These are phyloP conservation scores for Moringa oleifera DNA, from an alignment of 345 rosid species.

Conservation along the genomic window DNA sequence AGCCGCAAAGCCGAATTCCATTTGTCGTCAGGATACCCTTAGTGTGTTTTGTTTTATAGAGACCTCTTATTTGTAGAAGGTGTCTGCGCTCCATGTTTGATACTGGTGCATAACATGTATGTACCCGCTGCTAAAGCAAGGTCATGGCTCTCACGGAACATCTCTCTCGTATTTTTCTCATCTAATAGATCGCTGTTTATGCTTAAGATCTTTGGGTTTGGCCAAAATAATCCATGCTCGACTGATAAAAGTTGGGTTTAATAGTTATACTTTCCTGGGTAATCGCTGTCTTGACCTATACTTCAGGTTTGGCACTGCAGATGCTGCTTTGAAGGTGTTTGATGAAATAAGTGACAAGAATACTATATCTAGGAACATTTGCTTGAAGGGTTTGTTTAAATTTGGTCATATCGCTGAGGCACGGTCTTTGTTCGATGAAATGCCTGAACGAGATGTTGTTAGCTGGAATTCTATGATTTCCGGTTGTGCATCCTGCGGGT, in stretches of 20 bases:
- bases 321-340: slow-evolving; percentile 38
- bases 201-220: slow-evolving; percentile 25
- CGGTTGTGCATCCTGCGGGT: slow-evolving; percentile 42
- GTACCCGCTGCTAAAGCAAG: slow-evolving; percentile 37
- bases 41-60: not conserved
- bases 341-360: slow-evolving; percentile 43
- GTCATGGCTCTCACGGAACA: slow-evolving; percentile 28
- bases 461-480: slow-evolving; percentile 69
- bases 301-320: slow-evolving; percentile 31
- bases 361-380: slow-evolving; percentile 60
- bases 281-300: slow-evolving; percentile 69
- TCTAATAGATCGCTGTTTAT: slow-evolving; percentile 43
- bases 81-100: slow-evolving; percentile 1
- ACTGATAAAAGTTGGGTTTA: slow-evolving; percentile 52
- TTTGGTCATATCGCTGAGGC: slow-evolving; percentile 25
- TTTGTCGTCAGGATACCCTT: not conserved
- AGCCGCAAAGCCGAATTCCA: not conserved
- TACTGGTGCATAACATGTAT: slow-evolving; percentile 14
- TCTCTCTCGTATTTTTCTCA: slow-evolving; percentile 29
- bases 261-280: slow-evolving; percentile 46
- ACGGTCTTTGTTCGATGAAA: slow-evolving; percentile 48
- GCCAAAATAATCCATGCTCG: slow-evolving; percentile 47
- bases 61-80: not conserved
- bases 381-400: slow-evolving; percentile 36
- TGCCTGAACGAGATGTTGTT: slow-evolving; percentile 63